Base-by-base conservation (phyloP, 345 rosid species). In the Moringa oleifera region DNA sequence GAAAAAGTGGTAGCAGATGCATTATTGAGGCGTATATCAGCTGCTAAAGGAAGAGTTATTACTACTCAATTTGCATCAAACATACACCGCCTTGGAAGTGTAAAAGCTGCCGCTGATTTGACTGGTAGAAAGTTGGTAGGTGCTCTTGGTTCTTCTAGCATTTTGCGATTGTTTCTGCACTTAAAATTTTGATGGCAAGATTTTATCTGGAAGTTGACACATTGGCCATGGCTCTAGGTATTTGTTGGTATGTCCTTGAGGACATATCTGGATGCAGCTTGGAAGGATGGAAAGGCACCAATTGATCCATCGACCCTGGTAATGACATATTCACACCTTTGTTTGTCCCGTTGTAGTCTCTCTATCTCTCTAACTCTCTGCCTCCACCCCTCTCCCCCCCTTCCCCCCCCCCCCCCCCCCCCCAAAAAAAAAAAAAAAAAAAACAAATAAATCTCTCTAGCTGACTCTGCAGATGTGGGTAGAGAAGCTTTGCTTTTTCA, bases 41-140 rank as follows among this genome's bases (percentile, higher is more conserved):
- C 79, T 67, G 84, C 92, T 45, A 83, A 88, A 77, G 99, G 99
- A 77, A 90, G 99, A 73, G 85, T 94, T 58, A 83, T 94, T 58
- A 88, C 96, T 51, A 94, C 99, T 68, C 99, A 94, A 69, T 94
- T 94, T 72, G 99, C 99, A 51, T 94, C 97, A 60, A 90, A 94
- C 65, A 90, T 94, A 70, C 96, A 90, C 65, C 89, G 99, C 56
- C 88, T 94, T 52, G 99, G 99, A 82, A 90, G 99, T 76, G 83
- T 94, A 59, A 94, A 94, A 76, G 91, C 92, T 67, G 99, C 97
- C 67, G 99, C 99, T 37, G 97, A 90, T 83, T 65, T 79, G 72
- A 88, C 92, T 31, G 91, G 96, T 58, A 84, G 97, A 72, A 90
- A 94, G 71, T 65, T 94, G 91, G 99, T 89, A 72, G 37, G 87